phyloP scores from a whole-genome alignment of 805 yeast genomes.

The Nakazawaea anatomiae region DNA sequence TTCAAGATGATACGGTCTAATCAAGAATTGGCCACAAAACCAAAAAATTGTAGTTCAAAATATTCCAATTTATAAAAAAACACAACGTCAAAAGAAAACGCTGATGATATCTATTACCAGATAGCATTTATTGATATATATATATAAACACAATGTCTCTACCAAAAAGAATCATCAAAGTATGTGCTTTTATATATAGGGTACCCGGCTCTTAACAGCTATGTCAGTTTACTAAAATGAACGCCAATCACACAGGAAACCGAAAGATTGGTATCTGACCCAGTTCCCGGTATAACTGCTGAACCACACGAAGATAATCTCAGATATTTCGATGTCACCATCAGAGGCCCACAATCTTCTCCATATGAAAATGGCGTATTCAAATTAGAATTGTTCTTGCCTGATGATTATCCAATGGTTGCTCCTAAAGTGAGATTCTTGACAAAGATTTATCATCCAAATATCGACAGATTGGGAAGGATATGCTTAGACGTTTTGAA shows the following conservation, averaged over 20 bases:
- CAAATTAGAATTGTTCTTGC: constrained; percentile 78
- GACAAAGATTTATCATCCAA: constrained; percentile 94
- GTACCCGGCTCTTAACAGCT: neutral
- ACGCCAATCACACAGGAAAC: constrained; percentile 53
- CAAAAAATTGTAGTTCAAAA: neutral
- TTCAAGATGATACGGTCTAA: too few species aligned
- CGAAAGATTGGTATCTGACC: constrained; percentile 85
- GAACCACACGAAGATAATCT: constrained; percentile 91
- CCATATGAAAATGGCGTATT: constrained; percentile 85
- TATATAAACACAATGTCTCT: constrained; percentile 38
- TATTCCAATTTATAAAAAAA: too few species aligned
- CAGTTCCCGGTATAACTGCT: constrained; percentile 94
- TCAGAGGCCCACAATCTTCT: constrained; percentile 86
- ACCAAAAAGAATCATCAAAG: constrained; percentile 90
- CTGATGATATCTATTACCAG: too few species aligned
- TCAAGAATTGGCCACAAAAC: neutral
- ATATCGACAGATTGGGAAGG: constrained; percentile 91
- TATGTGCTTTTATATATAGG: constrained; percentile 16
- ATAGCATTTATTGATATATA: neutral
- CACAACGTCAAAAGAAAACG: too few species aligned
- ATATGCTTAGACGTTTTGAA: constrained; percentile 94
- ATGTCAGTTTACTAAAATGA: neutral
- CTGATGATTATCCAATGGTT: constrained; percentile 97
- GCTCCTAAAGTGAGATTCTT: constrained; percentile 94
- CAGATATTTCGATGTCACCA: constrained; percentile 85